Conservation (phyloP, 2,329 filamentous ascomycete species). For the Alternaria postmessia region DNA sequence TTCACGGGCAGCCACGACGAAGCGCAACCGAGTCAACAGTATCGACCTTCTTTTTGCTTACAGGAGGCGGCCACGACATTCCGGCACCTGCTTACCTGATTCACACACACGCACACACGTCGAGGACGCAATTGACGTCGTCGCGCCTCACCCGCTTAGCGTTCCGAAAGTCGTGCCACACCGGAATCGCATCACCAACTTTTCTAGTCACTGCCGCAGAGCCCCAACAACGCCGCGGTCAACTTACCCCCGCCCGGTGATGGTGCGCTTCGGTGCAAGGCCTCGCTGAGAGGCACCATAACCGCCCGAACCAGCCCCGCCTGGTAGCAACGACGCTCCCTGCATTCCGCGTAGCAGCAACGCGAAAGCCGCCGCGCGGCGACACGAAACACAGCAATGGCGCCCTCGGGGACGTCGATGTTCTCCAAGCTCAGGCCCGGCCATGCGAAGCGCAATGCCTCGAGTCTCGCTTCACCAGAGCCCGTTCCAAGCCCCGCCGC, state of each 20-base stretch:
- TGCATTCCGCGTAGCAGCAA: constrained; percentile 19
- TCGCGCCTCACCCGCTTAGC: constrained; percentile 8
- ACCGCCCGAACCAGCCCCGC: constrained; percentile 10
- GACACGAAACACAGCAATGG: constrained; percentile 36
- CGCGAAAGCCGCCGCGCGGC: constrained; percentile 29
- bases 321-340: constrained; percentile 6
- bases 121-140: not conserved
- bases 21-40: constrained; percentile 1
- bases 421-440: constrained; percentile 52
- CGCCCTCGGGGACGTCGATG: constrained; percentile 51
- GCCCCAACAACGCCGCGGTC: constrained; percentile 11
- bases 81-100: not conserved
- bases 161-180: constrained; percentile 32
- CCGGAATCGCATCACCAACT: constrained; percentile 28
- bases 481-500: constrained; percentile 36
- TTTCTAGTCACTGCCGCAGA: constrained; percentile 13
- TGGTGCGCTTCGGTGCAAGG: constrained; percentile 39
- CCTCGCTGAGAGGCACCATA: constrained; percentile 47
- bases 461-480: constrained; percentile 46
- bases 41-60: not conserved
- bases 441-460: constrained; percentile 51
- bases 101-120: not conserved
- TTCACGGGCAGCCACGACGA: constrained; percentile 4
- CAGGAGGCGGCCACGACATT: constrained; percentile 6
- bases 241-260: constrained; percentile 21